Evolutionary conservation across 495 filamentous ascomycete species (phyloP), one percentile per base, ranked within the genome.

Genomic region (Neurospora sp.): DNA sequence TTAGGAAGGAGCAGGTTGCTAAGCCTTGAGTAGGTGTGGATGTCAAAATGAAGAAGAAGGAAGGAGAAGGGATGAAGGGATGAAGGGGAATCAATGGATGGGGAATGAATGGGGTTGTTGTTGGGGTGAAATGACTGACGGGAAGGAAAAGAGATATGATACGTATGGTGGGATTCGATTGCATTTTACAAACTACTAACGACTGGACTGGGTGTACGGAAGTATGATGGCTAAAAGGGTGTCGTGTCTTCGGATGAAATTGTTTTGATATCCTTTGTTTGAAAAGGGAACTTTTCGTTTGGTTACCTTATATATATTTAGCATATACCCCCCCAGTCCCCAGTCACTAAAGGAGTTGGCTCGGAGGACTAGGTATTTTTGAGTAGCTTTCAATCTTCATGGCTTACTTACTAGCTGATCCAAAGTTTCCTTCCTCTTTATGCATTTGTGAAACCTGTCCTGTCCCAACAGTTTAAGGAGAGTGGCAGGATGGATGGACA

Each of bases 1-100:
- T 91, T 82, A 84, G 90, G 68, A 90, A 90, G 82, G 90, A 91
- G 79, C 90, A 91, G 78, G 84, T 91, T 72, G 86, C 84, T 40
- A 92, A 91, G 83, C 90, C 90, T 16, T 90, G 31, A 75, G 20
- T 2, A 0, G 1, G 31, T 35, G 31, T 35, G 31, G 31, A 35
- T 35, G 4, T 35, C 31, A 35, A 35, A 35, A 0, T 35, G 31
- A 35, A 35, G 31, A 35, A 35, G 31, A 35, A 4, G 31, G 31
- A 35, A 35, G 31, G 31, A 35, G 31, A 35, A 35, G 31, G 31
- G 31, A 35, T 35, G 31, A 35, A 35, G 20, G 8, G 8, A 6
- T 16, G 2, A 16, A 16, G 12, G 14, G 10, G 22, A 16, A 27
- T 27, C 1, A 27, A 27, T 7, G 22, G 10, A 27, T 31, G 9